Conservation (phyloP, 805 yeast genomes). For the Millerago galiae region DNA sequence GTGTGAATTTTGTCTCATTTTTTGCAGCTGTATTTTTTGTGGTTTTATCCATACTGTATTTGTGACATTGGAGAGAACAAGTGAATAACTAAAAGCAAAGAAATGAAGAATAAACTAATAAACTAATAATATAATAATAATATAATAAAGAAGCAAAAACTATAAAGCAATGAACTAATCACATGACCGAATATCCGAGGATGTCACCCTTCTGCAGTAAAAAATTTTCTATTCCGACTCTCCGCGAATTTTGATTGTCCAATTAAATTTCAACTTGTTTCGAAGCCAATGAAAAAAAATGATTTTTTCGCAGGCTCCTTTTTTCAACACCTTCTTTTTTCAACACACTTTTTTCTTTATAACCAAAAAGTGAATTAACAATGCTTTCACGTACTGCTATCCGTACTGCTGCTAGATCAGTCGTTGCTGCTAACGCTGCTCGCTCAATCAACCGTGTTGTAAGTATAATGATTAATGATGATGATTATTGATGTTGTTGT, state of each 20-base stretch:
- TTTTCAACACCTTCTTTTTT: slow-evolving; percentile 15
- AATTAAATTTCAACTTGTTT: slow-evolving; percentile 9
- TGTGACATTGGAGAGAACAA: too few relatives aligned
- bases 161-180: too few relatives aligned
- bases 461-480: slow-evolving; percentile 24
- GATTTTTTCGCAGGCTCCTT: slow-evolving; percentile 15
- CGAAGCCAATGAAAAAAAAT: slow-evolving; percentile 21
- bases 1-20: neutral
- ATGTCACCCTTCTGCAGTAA: neutral
- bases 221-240: neutral
- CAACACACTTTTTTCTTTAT: slow-evolving; percentile 4
- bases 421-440: slow-evolving; percentile 50
- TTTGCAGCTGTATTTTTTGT: neutral
- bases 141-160: too few relatives aligned
- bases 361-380: slow-evolving; percentile 14
- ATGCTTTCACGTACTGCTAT: slow-evolving; percentile 86
- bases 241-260: slow-evolving; percentile 7
- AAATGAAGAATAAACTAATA: too few relatives aligned
- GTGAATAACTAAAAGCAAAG: too few relatives aligned
- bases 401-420: slow-evolving; percentile 81
- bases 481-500: neutral
- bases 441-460: slow-evolving; percentile 31
- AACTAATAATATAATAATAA: too few relatives aligned
- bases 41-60: too few relatives aligned
- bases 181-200: neutral